Percentiles rank a stretch among this genome's conserved stretches.
Evolutionary conservation across 202 grass and related monocot species (phyloP).

Genomic region (Dendrocalamus latiflorus): DNA sequence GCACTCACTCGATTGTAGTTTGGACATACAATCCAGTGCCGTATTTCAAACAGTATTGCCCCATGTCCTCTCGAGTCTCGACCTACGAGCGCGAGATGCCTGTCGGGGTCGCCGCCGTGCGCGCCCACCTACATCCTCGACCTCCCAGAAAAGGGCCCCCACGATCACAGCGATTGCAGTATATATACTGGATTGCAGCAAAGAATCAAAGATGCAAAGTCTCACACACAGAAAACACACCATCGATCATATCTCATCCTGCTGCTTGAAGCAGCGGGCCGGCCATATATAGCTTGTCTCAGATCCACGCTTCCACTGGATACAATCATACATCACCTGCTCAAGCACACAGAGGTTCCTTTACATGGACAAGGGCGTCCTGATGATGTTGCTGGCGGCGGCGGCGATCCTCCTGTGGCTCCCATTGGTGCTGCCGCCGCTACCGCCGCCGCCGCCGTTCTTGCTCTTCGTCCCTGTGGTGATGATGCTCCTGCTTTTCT

Average conservation of each 20-base stretch:
- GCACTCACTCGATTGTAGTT: too few relatives aligned
- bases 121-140: constrained; percentile 4
- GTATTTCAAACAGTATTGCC: neutral
- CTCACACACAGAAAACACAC: constrained; percentile 11
- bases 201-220: neutral
- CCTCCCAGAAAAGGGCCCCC: constrained; percentile 17
- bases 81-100: neutral
- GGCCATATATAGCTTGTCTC: neutral
- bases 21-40: too few relatives aligned
- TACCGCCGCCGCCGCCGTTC: constrained; percentile 59
- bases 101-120: neutral
- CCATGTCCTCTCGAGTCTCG: neutral
- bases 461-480: constrained; percentile 65
- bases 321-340: constrained; percentile 6
- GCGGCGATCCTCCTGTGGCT: constrained; percentile 45
- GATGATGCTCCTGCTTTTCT: constrained; percentile 63
- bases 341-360: neutral
- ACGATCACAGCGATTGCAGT: neutral
- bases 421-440: constrained; percentile 61
- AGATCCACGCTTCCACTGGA: neutral
- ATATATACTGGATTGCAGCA: neutral
- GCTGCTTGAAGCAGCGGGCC: neutral
- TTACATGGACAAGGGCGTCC: constrained; percentile 18
- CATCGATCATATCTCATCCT: neutral
- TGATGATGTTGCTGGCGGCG: constrained; percentile 28